Conservation (phyloP, 345 rosid species). For the Chamaenerion angustifolium region DNA sequence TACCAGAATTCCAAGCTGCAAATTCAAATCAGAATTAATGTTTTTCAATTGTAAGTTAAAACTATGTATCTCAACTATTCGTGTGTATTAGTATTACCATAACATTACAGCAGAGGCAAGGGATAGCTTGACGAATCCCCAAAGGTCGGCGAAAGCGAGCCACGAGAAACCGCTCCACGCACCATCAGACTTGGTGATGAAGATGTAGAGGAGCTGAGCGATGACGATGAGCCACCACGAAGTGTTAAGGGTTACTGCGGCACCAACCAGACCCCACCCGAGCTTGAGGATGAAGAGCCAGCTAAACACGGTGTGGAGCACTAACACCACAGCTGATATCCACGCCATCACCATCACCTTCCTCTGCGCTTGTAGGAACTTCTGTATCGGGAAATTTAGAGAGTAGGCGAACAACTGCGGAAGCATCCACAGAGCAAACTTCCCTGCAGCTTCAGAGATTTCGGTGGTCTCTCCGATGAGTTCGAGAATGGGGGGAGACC, state of each 20-base stretch:
- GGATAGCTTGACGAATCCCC: constrained; percentile 71
- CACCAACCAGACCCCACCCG: constrained; percentile 65
- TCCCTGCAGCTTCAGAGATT: constrained; percentile 71
- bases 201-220: constrained; percentile 26
- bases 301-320: constrained; percentile 46
- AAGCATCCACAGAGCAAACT: constrained; percentile 70
- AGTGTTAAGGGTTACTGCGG: constrained; percentile 61
- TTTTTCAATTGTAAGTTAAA: background rate
- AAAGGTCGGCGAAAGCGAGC: constrained; percentile 58
- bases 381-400: constrained; percentile 70
- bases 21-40: background rate
- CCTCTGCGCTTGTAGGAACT: constrained; percentile 78
- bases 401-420: constrained; percentile 84
- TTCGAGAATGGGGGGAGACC: constrained; percentile 67
- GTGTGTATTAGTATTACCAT: constrained; percentile 35
- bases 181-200: constrained; percentile 73
- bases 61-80: too few species aligned
- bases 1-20: constrained; percentile 92
- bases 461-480: constrained; percentile 53
- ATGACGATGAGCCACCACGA: constrained; percentile 84
- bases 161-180: constrained; percentile 83
- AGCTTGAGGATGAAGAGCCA: constrained; percentile 79
- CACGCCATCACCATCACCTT: constrained; percentile 76
- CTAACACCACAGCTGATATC: constrained; percentile 50
- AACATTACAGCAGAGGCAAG: constrained; percentile 88